Base-by-base conservation (phyloP, 495 filamentous ascomycete genomes). In the Penicillium daleae region DNA sequence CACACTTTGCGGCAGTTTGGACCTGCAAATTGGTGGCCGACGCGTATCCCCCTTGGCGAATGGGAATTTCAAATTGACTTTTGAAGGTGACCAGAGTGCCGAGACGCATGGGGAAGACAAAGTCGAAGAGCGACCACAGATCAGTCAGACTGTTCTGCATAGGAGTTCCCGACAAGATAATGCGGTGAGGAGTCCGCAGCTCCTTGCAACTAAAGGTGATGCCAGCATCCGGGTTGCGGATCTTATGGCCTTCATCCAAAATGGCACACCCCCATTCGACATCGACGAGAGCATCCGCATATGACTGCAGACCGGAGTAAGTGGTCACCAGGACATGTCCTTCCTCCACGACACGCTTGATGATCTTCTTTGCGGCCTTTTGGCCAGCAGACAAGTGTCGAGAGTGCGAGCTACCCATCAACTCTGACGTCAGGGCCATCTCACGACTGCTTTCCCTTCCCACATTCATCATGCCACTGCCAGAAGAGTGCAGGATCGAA, bases 141-240 rank as follows among this genome's bases (percentile, higher is more conserved):
- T 99, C 95, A n/a, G 90, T 85, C 13, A 99, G 82, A 65, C 97
- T 97, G 71, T 99, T 99, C 75, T 99, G 95, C 82, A 99, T 96
- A 1, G 95, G 95, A 1, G 95, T 99, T 8, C 95, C 95, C 0
- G 95, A 97, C 6, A 98, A 80, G 61, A 99, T 98, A 54, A 98
- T 81, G 27, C 95, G 88, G 71, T 98, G 93, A 4, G 87, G 82
- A 7, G 95, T 98, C 33, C 87, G 83, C 15, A 99, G 81, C 67
- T 96, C 90, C 71, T 98, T 98, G 82, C 91, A 96, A 66, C 91
- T 89, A 51, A 97, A 90, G 0, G 95, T 97, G 59, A 97, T 93
- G 0, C 86, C 87, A 4, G 93, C 90, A 68, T 98, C 93, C 2
- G 95, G 95, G 69, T 98, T 98, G 22, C 93, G 87, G 63, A 99